Evolutionary conservation across 441 rosid species (phyloP).

Genomic region (Kokia cookei): DNA sequence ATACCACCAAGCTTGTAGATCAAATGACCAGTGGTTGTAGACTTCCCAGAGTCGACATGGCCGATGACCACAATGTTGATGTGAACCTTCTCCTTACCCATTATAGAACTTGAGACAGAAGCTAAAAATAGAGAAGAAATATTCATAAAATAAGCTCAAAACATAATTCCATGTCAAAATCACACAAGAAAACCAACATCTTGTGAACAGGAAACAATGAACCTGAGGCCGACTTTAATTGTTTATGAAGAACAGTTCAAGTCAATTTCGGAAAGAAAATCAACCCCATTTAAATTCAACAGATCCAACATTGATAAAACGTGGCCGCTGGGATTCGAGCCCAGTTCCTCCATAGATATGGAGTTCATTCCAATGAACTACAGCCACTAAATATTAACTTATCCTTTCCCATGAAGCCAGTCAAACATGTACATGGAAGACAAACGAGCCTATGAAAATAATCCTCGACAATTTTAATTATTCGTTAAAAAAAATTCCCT

Average conservation of each 20-base stretch:
- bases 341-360: constrained; percentile 39
- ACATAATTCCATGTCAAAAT: background rate
- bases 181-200: background rate
- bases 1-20: constrained; percentile 39
- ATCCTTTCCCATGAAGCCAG: background rate
- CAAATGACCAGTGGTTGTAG: constrained; percentile 12
- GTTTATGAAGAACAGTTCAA: background rate
- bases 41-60: constrained; percentile 15
- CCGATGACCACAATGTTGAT: constrained; percentile 28
- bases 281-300: background rate
- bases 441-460: background rate
- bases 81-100: constrained; percentile 54
- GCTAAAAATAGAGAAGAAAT: constrained; percentile 1
- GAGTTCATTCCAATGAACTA: constrained; percentile 11
- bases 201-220: background rate
- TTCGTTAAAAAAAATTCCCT: background rate
- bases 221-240: background rate
- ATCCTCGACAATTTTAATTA: background rate
- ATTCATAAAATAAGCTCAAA: background rate
- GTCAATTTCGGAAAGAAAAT: background rate
- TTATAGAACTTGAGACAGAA: constrained; percentile 15
- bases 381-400: background rate
- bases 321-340: constrained; percentile 70
- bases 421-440: background rate
- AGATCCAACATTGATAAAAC: background rate